Percentiles rank a stretch among this genome's conserved stretches.
Evolutionary conservation across 163 green algal genomes (phyloP).

Genomic region (Volvox carteri): DNA sequence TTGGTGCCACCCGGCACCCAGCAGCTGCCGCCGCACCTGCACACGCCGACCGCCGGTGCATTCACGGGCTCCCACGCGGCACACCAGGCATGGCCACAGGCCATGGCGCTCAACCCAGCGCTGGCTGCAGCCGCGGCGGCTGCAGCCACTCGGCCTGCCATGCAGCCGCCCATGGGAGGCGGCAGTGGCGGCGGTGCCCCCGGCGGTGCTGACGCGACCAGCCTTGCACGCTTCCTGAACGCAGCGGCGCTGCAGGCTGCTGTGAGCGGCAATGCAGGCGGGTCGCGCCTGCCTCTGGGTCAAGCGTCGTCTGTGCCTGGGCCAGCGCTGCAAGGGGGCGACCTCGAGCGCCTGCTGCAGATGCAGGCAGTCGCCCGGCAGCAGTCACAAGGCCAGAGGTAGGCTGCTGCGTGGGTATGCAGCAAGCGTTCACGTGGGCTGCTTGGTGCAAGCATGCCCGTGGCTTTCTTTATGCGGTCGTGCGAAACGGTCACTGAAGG

Average conservation of each 20-base stretch:
- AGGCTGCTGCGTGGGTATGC: no score
- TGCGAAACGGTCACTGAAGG: no score
- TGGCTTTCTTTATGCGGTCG: no score
- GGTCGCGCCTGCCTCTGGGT: background rate
- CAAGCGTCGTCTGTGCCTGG: background rate
- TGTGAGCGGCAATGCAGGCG: background rate
- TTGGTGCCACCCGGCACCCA: background rate
- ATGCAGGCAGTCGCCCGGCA: constrained; percentile 26
- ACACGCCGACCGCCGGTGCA: background rate
- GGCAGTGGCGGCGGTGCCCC: background rate
- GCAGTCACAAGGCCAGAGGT: constrained; percentile 18
- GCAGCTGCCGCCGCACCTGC: constrained; percentile 30
- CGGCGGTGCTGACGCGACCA: background rate
- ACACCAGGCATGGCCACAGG: constrained; percentile 1
- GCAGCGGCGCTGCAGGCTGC: constrained; percentile 29
- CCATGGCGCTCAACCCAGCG: constrained; percentile 7
- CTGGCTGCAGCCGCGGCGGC: background rate
- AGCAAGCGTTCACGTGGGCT: no score
- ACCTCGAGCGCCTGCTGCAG: constrained; percentile 49
- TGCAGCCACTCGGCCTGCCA: background rate
- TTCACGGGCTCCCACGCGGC: background rate
- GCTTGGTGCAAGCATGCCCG: no score
- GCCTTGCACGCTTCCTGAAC: constrained; percentile 21
- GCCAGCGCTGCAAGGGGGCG: constrained; percentile 3
- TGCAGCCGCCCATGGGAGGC: constrained; percentile 35